Evolutionary conservation across 1,284 basidiomycete species (phyloP).

Genomic region (Inonotus hispidus): DNA sequence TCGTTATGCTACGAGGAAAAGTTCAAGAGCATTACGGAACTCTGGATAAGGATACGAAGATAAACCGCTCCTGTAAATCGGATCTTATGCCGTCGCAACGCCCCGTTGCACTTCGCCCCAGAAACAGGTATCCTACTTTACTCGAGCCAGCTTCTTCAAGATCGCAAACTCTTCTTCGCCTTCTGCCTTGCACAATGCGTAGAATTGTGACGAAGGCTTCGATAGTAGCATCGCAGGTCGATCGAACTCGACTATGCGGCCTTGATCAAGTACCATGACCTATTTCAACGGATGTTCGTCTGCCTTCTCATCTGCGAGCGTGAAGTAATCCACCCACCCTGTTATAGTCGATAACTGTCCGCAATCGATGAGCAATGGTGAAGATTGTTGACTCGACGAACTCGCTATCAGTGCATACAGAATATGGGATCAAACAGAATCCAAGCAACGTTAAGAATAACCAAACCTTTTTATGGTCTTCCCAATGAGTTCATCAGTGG

Average conservation of each 20-base stretch:
- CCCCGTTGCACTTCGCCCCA: not conserved
- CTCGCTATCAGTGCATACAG: conserved; percentile 33
- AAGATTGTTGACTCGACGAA: conserved; percentile 54
- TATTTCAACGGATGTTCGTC: conserved; percentile 25
- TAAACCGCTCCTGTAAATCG: no score
- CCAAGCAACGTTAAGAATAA: conserved; percentile 15
- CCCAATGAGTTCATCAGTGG: conserved; percentile 69
- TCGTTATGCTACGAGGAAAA: no score
- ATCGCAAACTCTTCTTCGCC: conserved; percentile 75
- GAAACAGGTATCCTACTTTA: not conserved
- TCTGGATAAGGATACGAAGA: no score
- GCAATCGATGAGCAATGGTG: conserved; percentile 60
- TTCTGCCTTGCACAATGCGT: conserved; percentile 76
- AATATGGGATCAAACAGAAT: conserved; percentile 31
- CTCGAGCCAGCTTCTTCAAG: conserved; percentile 61
- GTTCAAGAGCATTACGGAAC: no score
- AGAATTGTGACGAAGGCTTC: conserved; percentile 64
- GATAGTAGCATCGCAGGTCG: conserved; percentile 65
- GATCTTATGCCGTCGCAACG: not conserved
- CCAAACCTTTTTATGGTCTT: conserved; percentile 66
- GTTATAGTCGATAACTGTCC: conserved; percentile 59
- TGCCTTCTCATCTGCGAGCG: not conserved
- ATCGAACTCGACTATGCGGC: conserved; percentile 80
- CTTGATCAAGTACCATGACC: conserved; percentile 87
- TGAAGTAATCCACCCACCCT: conserved; percentile 33